Conservation (phyloP, 441 rosid species). For the Metrosideros polymorpha region DNA sequence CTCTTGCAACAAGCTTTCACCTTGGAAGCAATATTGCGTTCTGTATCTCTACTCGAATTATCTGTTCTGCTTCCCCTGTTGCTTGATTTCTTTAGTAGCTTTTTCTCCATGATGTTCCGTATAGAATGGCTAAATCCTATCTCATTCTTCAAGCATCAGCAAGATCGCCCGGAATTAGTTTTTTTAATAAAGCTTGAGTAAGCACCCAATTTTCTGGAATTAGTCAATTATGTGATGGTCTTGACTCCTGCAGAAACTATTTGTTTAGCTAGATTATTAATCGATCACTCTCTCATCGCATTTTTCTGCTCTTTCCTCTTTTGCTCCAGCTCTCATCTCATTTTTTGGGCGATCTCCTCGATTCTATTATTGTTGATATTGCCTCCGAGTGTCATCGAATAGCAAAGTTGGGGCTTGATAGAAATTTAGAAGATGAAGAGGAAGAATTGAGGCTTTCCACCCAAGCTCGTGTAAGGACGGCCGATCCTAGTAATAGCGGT, state of each 20-base stretch:
- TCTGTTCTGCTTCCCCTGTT: background rate
- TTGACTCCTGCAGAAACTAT: background rate
- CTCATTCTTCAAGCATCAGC: background rate
- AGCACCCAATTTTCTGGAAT: background rate
- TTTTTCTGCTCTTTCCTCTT: background rate
- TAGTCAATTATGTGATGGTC: background rate
- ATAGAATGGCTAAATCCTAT: background rate
- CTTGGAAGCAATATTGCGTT: background rate
- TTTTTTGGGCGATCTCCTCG: conserved; percentile 62
- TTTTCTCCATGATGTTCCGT: background rate
- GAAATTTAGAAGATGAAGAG: conserved; percentile 75
- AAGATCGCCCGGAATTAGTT: background rate
- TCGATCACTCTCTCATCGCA: background rate
- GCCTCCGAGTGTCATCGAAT: conserved; percentile 94
- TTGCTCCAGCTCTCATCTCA: conserved; percentile 51
- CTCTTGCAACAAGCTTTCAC: background rate
- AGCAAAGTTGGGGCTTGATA: conserved; percentile 79
- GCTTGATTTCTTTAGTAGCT: background rate
- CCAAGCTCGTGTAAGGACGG: conserved; percentile 66
- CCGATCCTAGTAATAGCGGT: conserved; percentile 56
- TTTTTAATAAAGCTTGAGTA: background rate
- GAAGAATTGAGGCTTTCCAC: conserved; percentile 80
- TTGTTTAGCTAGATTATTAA: background rate
- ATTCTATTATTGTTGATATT: conserved; percentile 83
- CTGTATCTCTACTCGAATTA: background rate